Percentiles rank a stretch among this genome's conserved stretches.
These are phyloP conservation scores for Fusarium cicatricum DNA, from an alignment of 2,329 filamentous ascomycete species.

Conservation along the genomic window DNA sequence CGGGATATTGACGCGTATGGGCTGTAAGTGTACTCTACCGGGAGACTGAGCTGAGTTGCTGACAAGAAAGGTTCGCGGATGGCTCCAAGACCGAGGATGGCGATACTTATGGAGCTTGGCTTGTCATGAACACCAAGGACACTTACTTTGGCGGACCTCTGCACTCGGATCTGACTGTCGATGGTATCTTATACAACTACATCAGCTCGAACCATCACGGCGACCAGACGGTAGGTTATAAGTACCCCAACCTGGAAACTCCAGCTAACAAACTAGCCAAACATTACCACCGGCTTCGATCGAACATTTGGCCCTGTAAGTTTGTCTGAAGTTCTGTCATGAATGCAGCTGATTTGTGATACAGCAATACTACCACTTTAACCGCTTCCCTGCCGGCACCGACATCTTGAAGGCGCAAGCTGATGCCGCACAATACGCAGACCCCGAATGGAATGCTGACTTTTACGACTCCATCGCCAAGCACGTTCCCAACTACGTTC, in stretches of 20 bases:
- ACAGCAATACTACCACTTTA: conserved; percentile 68
- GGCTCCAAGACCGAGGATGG: conserved; percentile 55
- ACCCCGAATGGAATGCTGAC: conserved; percentile 62
- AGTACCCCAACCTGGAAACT: accelerated
- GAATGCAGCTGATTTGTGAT: background rate
- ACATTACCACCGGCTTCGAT: conserved; percentile 71
- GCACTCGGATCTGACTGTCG: conserved; percentile 69
- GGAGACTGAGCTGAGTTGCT: background rate
- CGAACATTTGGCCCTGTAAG: conserved; percentile 67
- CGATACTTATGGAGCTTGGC: conserved; percentile 66
- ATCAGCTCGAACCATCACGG: conserved; percentile 69
- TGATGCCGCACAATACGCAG: conserved; percentile 62
- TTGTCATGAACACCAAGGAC: conserved; percentile 71
- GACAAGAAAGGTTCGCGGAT: conserved; percentile 45
- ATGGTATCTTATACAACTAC: conserved; percentile 73
- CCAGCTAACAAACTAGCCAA: conserved; percentile 50
- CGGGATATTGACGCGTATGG: conserved; percentile 66
- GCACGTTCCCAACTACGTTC: conserved; percentile 66
- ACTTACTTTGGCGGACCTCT: conserved; percentile 69
- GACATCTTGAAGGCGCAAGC: conserved; percentile 57
- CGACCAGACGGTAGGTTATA: conserved; percentile 54
- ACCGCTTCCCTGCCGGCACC: conserved; percentile 57
- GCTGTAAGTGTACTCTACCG: conserved; percentile 38
- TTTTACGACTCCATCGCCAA: conserved; percentile 71
- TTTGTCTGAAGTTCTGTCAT: background rate